These are phyloP conservation scores for Eudorina sp. DNA, from an alignment of 139 green algal genomes.

Conservation along the genomic window DNA sequence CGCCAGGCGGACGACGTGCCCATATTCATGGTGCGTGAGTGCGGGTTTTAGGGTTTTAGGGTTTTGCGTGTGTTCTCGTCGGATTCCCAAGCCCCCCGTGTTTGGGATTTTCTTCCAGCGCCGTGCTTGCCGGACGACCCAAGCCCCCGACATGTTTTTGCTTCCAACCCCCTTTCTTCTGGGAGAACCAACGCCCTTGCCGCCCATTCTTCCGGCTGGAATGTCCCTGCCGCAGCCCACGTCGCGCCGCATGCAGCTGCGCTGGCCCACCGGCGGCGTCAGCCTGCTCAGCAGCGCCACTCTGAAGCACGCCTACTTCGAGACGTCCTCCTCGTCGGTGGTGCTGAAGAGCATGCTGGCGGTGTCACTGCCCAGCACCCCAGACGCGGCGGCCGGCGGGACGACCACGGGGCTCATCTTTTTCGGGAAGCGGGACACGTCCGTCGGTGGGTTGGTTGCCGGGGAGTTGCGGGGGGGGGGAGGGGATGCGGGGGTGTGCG, in stretches of 20 bases:
- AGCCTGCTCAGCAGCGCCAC: neutral
- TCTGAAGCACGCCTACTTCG: slow-evolving; percentile 7
- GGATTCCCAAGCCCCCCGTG: too few species aligned
- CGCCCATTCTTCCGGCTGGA: neutral
- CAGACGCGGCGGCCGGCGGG: neutral
- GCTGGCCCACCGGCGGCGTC: neutral
- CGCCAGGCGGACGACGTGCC: neutral
- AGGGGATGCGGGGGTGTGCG: too few species aligned
- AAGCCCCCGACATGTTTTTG: too few species aligned
- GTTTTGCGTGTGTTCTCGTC: too few species aligned
- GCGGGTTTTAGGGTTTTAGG: too few species aligned
- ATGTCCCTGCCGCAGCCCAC: slow-evolving; percentile 18
- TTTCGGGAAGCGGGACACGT: slow-evolving; percentile 34
- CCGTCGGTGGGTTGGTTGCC: neutral
- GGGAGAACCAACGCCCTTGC: neutral
- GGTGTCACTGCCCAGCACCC: neutral
- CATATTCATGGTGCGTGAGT: neutral
- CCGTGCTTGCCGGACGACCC: too few species aligned
- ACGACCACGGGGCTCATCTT: slow-evolving; percentile 1
- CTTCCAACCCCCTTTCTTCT: too few species aligned
- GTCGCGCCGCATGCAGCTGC: neutral
- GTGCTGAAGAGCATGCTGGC: slow-evolving; percentile 5
- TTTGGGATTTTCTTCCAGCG: too few species aligned
- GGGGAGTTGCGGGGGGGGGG: too few species aligned
- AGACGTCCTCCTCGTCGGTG: neutral